Evolutionary conservation across 2,329 filamentous ascomycete species (phyloP).

Genomic region (Elsinoe arachidis): DNA sequence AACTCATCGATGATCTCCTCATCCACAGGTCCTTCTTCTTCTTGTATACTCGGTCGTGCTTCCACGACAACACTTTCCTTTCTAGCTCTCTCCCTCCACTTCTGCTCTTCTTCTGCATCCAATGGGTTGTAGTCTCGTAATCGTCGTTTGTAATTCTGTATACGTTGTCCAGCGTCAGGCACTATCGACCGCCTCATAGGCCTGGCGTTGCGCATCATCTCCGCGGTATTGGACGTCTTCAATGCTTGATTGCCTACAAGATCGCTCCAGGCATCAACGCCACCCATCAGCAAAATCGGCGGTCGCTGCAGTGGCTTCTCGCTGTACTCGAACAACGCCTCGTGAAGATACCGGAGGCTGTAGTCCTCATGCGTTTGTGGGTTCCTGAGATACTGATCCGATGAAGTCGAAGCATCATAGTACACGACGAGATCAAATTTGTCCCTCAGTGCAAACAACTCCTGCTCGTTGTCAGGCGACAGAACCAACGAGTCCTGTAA

Average conservation of each 20-base stretch:
- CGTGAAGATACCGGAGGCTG: slow-evolving; percentile 63
- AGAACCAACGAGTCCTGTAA: slow-evolving; percentile 61
- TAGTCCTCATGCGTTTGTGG: slow-evolving; percentile 33
- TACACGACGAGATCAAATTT: slow-evolving; percentile 83
- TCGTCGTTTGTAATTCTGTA: slow-evolving; percentile 48
- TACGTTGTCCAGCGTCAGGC: slow-evolving; percentile 34
- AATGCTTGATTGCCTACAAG: slow-evolving; percentile 65
- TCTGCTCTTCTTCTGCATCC: slow-evolving; percentile 68
- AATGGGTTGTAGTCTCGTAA: slow-evolving; percentile 60
- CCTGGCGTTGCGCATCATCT: slow-evolving; percentile 39
- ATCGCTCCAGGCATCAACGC: slow-evolving; percentile 77
- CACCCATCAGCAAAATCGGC: slow-evolving; percentile 72
- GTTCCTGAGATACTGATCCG: slow-evolving; percentile 45
- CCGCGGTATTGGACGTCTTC: slow-evolving; percentile 47
- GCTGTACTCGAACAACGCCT: slow-evolving; percentile 77
- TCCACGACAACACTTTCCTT: slow-evolving; percentile 50
- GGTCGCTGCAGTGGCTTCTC: slow-evolving; percentile 63
- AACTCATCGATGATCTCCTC: slow-evolving; percentile 68
- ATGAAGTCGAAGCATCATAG: slow-evolving; percentile 67
- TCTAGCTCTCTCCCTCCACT: slow-evolving; percentile 69
- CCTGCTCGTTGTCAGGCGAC: slow-evolving; percentile 64
- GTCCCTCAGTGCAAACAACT: slow-evolving; percentile 62
- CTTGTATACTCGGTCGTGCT: slow-evolving; percentile 24
- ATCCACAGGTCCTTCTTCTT: slow-evolving; percentile 27
- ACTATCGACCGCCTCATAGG: slow-evolving; percentile 46